A percentile compares a stretch with the other conserved stretches of the same genome.
Evolutionary conservation across 768 basidiomycete genomes (phyloP).

Genomic region (Astraeus odoratus): DNA sequence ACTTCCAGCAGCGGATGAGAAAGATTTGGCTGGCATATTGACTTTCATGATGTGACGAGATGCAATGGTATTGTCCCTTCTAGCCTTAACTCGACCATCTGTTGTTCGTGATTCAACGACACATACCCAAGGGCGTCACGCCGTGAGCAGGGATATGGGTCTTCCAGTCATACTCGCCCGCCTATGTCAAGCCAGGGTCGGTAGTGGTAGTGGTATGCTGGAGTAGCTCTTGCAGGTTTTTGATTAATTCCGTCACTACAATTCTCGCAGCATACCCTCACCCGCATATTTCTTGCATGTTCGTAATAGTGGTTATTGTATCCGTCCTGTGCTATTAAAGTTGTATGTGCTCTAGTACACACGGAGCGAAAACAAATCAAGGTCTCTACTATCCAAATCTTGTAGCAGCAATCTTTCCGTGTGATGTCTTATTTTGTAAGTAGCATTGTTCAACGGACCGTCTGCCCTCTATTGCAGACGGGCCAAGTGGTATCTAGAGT

Average conservation of each 20-base stretch:
- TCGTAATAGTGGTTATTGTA: constrained; percentile 3
- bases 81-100: neutral
- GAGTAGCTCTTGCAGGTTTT: too few relatives aligned
- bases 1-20: constrained; percentile 79
- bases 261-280: constrained; percentile 22
- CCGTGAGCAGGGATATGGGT: neutral
- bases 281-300: constrained; percentile 12
- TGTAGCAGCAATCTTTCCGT: too few relatives aligned
- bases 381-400: too few relatives aligned
- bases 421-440: too few relatives aligned
- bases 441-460: too few relatives aligned
- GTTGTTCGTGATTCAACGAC: neutral
- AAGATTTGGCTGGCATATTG: constrained; percentile 72
- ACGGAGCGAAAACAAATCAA: too few relatives aligned
- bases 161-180: too few relatives aligned
- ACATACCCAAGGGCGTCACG: neutral
- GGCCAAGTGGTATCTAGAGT: constrained; percentile 10
- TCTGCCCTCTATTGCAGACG: neutral
- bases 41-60: constrained; percentile 25
- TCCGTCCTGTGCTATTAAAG: constrained; percentile 4
- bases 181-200: constrained; percentile 18
- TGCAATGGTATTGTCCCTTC: neutral
- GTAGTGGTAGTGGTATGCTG: too few relatives aligned
- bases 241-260: constrained; percentile 3
- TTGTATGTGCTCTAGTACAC: neutral